Evolutionary conservation across 1,284 basidiomycete genomes (phyloP).

Genomic region (Ganoderma sinense): DNA sequence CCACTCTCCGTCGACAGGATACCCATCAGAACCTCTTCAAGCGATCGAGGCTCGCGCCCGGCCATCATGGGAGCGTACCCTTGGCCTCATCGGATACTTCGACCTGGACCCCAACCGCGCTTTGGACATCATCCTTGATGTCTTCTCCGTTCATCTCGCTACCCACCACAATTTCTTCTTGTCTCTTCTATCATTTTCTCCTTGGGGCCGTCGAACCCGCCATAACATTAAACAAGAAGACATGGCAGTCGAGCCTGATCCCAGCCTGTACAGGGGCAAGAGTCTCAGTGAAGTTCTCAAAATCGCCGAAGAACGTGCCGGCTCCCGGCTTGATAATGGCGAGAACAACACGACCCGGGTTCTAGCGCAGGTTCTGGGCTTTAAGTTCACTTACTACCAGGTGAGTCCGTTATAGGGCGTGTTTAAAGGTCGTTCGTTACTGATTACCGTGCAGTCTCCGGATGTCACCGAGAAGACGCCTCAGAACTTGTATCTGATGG

Average conservation of each 20-base stretch:
- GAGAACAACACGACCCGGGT: constrained; percentile 60
- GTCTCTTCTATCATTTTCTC: constrained; percentile 83
- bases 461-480: constrained; percentile 71
- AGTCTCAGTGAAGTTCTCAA: constrained; percentile 69
- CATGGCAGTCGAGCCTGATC: constrained; percentile 46
- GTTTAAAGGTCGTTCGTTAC: constrained; percentile 10
- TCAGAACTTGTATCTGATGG: constrained; percentile 79
- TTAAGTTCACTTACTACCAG: constrained; percentile 94
- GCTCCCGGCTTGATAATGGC: constrained; percentile 24
- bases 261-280: constrained; percentile 61
- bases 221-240: constrained; percentile 24
- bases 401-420: constrained; percentile 49
- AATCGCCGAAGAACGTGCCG: constrained; percentile 51
- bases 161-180: constrained; percentile 95
- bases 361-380: constrained; percentile 92
- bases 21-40: constrained; percentile 64
- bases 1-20: constrained; percentile 66
- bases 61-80: constrained; percentile 86
- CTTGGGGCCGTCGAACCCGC: constrained; percentile 62
- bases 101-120: constrained; percentile 96
- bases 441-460: constrained; percentile 49
- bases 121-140: constrained; percentile 93
- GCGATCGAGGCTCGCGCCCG: constrained; percentile 71
- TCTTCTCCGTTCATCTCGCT: constrained; percentile 84
- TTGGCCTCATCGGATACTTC: constrained; percentile 94